Conservation (phyloP, 768 basidiomycete genomes). For the Tylopilus balloui region DNA sequence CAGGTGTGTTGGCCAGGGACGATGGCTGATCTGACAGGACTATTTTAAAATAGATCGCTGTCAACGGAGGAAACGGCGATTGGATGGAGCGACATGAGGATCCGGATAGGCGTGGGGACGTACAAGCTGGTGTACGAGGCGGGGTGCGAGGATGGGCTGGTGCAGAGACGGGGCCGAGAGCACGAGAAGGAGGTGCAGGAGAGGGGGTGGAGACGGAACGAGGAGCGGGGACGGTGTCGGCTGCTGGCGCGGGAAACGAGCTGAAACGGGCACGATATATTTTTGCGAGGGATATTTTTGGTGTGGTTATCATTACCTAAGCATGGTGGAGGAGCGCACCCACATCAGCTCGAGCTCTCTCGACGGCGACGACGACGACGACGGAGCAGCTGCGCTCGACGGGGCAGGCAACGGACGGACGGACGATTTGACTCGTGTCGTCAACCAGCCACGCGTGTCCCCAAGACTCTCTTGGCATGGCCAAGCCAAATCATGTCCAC, state of each 20-base stretch:
- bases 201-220: slow-evolving; percentile 44
- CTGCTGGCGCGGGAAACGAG: slow-evolving; percentile 4
- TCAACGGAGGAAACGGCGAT: slow-evolving; percentile 31
- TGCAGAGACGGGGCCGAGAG: slow-evolving; percentile 35
- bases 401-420: not conserved
- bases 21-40: slow-evolving; percentile 22
- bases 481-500: slow-evolving; percentile 44
- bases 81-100: slow-evolving; percentile 27
- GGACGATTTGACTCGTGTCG: not conserved
- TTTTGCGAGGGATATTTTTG: slow-evolving; percentile 16
- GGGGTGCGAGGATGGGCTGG: slow-evolving; percentile 55
- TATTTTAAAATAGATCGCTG: slow-evolving; percentile 53
- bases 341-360: not conserved
- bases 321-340: not conserved
- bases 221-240: slow-evolving; percentile 51
- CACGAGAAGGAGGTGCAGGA: slow-evolving; percentile 34
- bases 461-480: slow-evolving; percentile 43
- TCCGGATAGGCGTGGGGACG: slow-evolving; percentile 53
- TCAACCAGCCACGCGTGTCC: slow-evolving; percentile 27
- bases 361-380: not conserved
- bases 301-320: not conserved
- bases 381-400: not conserved
- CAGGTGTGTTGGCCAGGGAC: slow-evolving; percentile 30
- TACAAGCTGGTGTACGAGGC: slow-evolving; percentile 71
- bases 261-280: not conserved